These are phyloP conservation scores for Trypanosomatidae sp. DNA, from an alignment of 208 protist species.

Conservation along the genomic window DNA sequence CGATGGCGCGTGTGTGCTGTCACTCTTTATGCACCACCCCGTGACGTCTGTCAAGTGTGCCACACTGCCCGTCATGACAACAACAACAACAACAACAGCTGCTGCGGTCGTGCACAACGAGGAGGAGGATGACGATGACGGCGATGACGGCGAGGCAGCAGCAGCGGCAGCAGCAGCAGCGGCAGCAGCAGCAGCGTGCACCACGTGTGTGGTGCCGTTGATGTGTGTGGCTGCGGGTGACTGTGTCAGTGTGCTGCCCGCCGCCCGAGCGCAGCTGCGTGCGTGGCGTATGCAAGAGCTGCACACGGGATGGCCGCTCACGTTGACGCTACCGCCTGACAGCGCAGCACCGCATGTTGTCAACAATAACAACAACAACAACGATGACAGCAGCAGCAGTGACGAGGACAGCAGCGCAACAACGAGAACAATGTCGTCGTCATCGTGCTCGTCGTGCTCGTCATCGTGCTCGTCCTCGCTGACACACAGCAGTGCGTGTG, in stretches of 20 bases:
- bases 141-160: conserved; percentile 2
- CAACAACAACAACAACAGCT: conserved; percentile 1
- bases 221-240: neutral
- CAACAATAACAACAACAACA: too few species aligned
- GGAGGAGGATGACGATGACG: neutral
- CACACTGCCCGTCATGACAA: conserved; percentile 12
- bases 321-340: neutral
- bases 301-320: too few species aligned
- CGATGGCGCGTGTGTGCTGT: conserved; percentile 35
- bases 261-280: neutral
- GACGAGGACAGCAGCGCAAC: too few species aligned
- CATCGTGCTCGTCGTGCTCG: too few species aligned
- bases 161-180: neutral
- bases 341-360: neutral
- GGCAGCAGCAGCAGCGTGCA: neutral
- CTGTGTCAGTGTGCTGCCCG: neutral
- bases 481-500: too few species aligned
- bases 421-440: too few species aligned
- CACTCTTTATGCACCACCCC: conserved; percentile 58
- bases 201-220: neutral
- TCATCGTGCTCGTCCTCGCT: too few species aligned
- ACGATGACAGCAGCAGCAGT: too few species aligned
- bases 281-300: too few species aligned
- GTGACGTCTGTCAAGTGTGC: conserved; percentile 64
- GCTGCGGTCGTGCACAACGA: neutral